A percentile compares a stretch with the other conserved stretches of the same genome.
These are phyloP conservation scores for Coelastrella sp. DNA, from an alignment of 139 green algal species.

Conservation along the genomic window DNA sequence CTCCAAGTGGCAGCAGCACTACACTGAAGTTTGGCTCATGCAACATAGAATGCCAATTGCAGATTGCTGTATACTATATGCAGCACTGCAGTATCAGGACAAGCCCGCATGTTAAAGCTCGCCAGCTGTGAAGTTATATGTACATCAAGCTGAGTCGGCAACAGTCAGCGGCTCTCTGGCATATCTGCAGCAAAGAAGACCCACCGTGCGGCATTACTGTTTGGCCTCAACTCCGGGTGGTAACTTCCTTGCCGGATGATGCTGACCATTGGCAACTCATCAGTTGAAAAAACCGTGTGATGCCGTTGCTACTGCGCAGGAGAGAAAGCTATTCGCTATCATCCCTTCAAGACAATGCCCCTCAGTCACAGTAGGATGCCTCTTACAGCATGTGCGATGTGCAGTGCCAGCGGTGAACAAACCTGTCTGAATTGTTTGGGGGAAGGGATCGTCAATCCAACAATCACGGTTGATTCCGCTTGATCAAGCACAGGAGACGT, in stretches of 20 bases:
- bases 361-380: slow-evolving; percentile 27
- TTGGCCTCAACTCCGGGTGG: too few species aligned
- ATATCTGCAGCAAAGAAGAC: too few species aligned
- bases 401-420: slow-evolving; percentile 60
- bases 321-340: slow-evolving; percentile 36
- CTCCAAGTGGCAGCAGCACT: not conserved
- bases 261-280: not conserved
- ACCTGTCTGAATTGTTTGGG: slow-evolving; percentile 65
- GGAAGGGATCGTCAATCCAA: slow-evolving; percentile 29
- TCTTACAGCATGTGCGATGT: slow-evolving; percentile 66
- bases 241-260: too few species aligned
- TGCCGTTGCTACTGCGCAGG: slow-evolving; percentile 2
- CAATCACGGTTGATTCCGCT: not conserved
- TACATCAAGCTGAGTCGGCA: too few species aligned
- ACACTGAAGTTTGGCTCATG: too few species aligned
- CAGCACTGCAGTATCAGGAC: too few species aligned
- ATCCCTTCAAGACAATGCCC: slow-evolving; percentile 46
- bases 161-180: too few species aligned
- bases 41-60: too few species aligned
- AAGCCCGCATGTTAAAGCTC: too few species aligned
- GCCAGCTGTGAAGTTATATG: too few species aligned
- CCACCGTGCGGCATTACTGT: too few species aligned
- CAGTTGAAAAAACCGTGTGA: not conserved
- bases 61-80: too few species aligned
- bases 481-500: not conserved